phyloP scores from a whole-genome alignment of 331 rosid genomes.

The Cydonia oblonga region DNA sequence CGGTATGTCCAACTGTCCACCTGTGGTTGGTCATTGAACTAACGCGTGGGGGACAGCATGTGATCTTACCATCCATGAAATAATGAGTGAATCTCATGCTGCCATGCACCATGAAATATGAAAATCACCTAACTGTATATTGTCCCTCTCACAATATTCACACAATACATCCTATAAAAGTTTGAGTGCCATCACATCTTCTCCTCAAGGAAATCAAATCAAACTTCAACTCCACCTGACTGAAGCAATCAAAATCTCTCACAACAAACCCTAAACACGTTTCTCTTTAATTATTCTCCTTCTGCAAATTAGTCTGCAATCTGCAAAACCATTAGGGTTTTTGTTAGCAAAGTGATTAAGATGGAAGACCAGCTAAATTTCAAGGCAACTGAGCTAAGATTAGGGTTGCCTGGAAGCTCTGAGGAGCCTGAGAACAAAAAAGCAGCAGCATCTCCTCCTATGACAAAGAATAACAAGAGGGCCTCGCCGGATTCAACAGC shows the following conservation, averaged over 20 bases:
- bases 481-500: no score
- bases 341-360: no score
- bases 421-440: no score
- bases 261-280: neutral
- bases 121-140: slow-evolving; percentile 13
- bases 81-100: slow-evolving; percentile 15
- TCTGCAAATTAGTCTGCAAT: no score
- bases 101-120: slow-evolving; percentile 25
- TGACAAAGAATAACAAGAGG: no score
- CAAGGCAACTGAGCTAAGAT: no score
- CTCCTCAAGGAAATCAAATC: neutral
- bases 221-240: neutral
- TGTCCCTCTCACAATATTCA: slow-evolving; percentile 15
- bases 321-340: no score
- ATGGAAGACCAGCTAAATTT: no score
- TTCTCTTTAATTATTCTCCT: no score
- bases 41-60: slow-evolving; percentile 27
- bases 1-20: slow-evolving; percentile 10
- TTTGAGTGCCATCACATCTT: neutral
- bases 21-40: slow-evolving; percentile 19
- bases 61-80: neutral
- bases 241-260: neutral
- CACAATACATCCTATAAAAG: neutral
- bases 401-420: no score
- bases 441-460: no score